Conservation (phyloP, 805 yeast species). For the Barnettozyma vustinii region DNA sequence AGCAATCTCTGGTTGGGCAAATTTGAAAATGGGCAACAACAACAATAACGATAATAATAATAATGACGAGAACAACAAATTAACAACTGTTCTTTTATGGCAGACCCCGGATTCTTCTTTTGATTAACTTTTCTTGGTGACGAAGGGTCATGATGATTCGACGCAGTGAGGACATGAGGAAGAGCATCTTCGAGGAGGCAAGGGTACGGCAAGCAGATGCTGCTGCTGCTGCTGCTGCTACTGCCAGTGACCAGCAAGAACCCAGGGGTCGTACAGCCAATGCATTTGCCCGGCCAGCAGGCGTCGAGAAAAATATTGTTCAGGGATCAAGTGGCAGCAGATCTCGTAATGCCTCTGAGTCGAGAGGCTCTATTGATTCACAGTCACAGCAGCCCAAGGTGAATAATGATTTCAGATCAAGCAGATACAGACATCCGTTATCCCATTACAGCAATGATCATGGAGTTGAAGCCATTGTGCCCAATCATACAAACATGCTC, state of each 20-base stretch:
- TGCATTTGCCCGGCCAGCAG: slow-evolving; percentile 1
- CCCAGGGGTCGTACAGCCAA: not conserved
- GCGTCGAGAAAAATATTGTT: slow-evolving; percentile 6
- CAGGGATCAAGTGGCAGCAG: not conserved
- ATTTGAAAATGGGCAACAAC: too few species aligned
- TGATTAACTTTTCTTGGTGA: not conserved
- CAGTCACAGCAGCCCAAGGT: not conserved
- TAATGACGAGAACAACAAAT: too few species aligned
- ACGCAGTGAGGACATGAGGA: slow-evolving; percentile 5
- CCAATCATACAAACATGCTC: slow-evolving; percentile 13
- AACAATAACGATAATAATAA: too few species aligned
- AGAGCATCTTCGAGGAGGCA: slow-evolving; percentile 4
- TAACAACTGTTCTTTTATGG: too few species aligned
- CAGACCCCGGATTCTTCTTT: too few species aligned
- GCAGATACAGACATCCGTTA: slow-evolving; percentile 18
- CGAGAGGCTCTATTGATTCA: not conserved
- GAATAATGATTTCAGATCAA: not conserved
- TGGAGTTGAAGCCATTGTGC: slow-evolving; percentile 16
- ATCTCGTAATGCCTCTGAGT: not conserved
- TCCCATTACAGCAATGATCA: slow-evolving; percentile 16
- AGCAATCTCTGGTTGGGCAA: too few species aligned
- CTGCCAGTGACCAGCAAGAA: not conserved
- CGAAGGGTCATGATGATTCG: not conserved
- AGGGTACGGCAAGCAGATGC: not conserved
- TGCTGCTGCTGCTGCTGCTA: not conserved